A percentile compares a stretch with the other conserved stretches of the same genome.
These are phyloP conservation scores for Diutina sp. DNA, from an alignment of 1,139 yeast genomes.

Conservation along the genomic window DNA sequence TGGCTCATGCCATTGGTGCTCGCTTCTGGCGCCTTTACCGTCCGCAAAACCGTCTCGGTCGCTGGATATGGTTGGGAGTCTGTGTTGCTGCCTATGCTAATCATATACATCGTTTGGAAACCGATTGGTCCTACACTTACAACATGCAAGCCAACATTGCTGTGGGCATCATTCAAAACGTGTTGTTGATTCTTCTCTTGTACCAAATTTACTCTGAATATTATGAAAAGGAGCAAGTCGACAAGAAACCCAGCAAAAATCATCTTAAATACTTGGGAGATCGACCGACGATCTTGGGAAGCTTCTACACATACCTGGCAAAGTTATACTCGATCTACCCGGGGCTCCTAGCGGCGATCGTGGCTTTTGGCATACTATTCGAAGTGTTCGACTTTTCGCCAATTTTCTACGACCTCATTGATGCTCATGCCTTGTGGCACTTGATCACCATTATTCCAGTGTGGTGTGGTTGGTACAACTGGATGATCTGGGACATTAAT, in stretches of 20 bases:
- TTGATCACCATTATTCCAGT: constrained; percentile 56
- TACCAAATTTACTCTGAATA: constrained; percentile 21
- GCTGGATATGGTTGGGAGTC: constrained; percentile 20
- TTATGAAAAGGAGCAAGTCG: constrained; percentile 8
- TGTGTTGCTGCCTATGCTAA: constrained; percentile 40
- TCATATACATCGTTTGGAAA: constrained; percentile 56
- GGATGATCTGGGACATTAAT: constrained; percentile 33
- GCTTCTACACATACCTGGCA: constrained; percentile 24
- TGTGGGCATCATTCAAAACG: constrained; percentile 66
- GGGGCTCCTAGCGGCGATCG: constrained; percentile 30
- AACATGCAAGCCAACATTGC: constrained; percentile 85
- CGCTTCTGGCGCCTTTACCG: constrained; percentile 46
- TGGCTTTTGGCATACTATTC: constrained; percentile 66
- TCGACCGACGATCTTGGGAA: constrained; percentile 14
- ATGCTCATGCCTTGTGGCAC: constrained; percentile 95
- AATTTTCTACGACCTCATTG: constrained; percentile 44
- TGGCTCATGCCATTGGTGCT: constrained; percentile 54
- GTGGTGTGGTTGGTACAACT: constrained; percentile 29
- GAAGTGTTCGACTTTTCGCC: constrained; percentile 90
- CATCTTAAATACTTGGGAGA: constrained; percentile 18
- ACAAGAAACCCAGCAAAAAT: neutral
- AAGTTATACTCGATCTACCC: constrained; percentile 32
- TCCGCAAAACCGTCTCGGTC: constrained; percentile 14
- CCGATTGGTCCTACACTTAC: constrained; percentile 84
- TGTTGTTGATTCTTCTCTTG: constrained; percentile 20